Evolutionary conservation across 2,329 filamentous ascomycete species (phyloP).

Genomic region (Trichoderma oligosporum): DNA sequence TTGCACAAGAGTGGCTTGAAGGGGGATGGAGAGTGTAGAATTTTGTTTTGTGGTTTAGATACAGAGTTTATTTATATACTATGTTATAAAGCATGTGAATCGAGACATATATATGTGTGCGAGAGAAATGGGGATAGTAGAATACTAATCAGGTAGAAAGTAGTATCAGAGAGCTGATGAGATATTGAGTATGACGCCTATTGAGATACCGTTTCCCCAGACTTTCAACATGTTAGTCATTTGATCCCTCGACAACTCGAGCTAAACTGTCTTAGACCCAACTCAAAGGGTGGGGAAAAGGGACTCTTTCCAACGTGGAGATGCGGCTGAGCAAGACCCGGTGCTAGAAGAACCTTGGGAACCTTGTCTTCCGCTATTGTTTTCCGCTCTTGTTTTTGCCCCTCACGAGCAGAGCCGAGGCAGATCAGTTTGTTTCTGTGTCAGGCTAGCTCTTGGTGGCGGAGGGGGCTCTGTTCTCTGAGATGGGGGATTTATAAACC

Average conservation of each 20-base stretch:
- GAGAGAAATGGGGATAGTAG: background rate
- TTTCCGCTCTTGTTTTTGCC: background rate
- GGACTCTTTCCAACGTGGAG: background rate
- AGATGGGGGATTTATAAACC: background rate
- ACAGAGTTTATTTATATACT: background rate
- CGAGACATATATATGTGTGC: background rate
- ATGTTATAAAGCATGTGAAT: background rate
- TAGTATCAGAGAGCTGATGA: background rate
- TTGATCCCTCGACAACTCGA: background rate
- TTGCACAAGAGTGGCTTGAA: constrained; percentile 24
- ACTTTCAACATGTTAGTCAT: too few relatives aligned
- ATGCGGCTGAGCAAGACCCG: background rate
- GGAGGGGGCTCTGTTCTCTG: background rate
- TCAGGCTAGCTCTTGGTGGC: background rate
- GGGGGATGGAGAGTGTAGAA: constrained; percentile 14
- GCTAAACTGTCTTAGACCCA: background rate
- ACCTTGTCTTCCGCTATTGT: background rate
- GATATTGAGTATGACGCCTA: background rate
- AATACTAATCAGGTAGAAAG: background rate
- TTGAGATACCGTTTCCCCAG: background rate
- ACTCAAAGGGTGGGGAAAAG: background rate
- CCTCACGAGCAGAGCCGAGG: constrained; percentile 16
- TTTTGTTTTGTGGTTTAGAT: too few relatives aligned
- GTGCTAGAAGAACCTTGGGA: background rate
- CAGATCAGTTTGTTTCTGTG: background rate